Evolutionary conservation across 495 filamentous ascomycete species (phyloP), one percentile per base, ranked within the genome.

Genomic region (Recurvomyces mirabilis): DNA sequence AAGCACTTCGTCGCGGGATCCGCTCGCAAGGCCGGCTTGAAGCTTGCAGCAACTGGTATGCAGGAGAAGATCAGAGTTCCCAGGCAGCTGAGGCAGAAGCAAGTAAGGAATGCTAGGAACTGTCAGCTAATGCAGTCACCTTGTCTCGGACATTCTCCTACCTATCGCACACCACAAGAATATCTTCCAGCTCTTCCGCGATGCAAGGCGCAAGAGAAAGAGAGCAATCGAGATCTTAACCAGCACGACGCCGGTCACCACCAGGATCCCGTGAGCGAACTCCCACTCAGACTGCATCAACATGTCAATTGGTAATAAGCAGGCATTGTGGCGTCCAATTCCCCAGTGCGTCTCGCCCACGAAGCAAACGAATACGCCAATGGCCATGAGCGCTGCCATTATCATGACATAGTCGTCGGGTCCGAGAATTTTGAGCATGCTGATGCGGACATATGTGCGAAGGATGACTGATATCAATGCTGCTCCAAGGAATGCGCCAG

Each of bases 181-280:
- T 9, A 41, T 26, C 29, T 41, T 50, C 35, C 56, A 59, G 12
- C 29, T 15, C 25, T 34, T 55, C 24, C 34, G 54, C 5, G 48
- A 34, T 1, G 56, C 45, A 5, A 61, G 40, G 17, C 59, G 51
- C 40, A 61, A 24, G 6, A 62, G 36, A 44, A 62, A 62, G 38
- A 62, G 48, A 0, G 59, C 59, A 24, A 62, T 53, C 2, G 54
- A 58, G 12, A 62, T 50, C 36, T 62, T 62, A 28, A 62, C 47
- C 4, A 51, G 31, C 3, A 45, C 17, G 15, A 51, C 47, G 2
- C 39, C 47, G 12, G 40, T n/a, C 41, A 45, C 31, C 14, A 40
- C 14, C 29, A 31, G 45, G 24, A 60, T 32, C 1, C 43, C 40
- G 26, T 56, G 49, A 40, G 51, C 34, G 40, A 53, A 60, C 23